Base-by-base conservation (phyloP, 2,329 filamentous ascomycete genomes). In the Pseudogymnoascus sp. region DNA sequence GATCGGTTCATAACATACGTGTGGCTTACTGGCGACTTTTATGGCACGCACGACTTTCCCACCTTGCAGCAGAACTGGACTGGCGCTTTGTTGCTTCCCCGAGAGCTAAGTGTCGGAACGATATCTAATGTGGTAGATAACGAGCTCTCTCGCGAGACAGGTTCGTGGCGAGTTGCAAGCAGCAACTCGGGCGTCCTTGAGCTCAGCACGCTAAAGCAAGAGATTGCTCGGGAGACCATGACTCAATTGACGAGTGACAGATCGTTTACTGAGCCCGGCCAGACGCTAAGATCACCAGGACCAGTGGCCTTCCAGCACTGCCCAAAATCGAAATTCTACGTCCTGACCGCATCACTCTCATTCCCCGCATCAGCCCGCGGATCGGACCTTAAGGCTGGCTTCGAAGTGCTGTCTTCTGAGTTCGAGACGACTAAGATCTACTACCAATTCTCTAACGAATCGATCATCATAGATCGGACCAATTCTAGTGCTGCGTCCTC, bases 371-470 rank as follows among this genome's bases (percentile, higher is more conserved):
- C 70, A 8, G 73, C 74, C 1, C 74, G 77, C 5, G 66, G 64
- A n/a, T 69, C 69, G 1, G 67, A 73, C 18, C 66, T 77, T 3
- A 75, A 74, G 64, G 76, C 75, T 16, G 77, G 77, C 12, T 75
- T 79, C 64, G 72, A 74, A 59, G 76, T 79, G 44, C 67, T 78
- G 2, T 72, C 74, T 1, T 77, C 76, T 4, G 67, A 74, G 2
- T 66, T 74, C 23, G 77, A 79, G 66, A 72, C 71, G 10, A 78
- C 77, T 4, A 73, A 70, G 10, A 74, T 79, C 40, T 78, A 77
- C 68, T 78, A 79, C 66, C 76, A 78, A 59, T 77, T 79, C 67
- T 75, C 73, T 2, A 77, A 78, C 66, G 77, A 79, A 66, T 75
- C 73, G 18, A 64, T 79, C 44, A 70, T 77, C 35, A 69, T 79